These are phyloP conservation scores for Ceratocystiopsis minuta DNA, from an alignment of 2,329 filamentous ascomycete species.

Conservation along the genomic window DNA sequence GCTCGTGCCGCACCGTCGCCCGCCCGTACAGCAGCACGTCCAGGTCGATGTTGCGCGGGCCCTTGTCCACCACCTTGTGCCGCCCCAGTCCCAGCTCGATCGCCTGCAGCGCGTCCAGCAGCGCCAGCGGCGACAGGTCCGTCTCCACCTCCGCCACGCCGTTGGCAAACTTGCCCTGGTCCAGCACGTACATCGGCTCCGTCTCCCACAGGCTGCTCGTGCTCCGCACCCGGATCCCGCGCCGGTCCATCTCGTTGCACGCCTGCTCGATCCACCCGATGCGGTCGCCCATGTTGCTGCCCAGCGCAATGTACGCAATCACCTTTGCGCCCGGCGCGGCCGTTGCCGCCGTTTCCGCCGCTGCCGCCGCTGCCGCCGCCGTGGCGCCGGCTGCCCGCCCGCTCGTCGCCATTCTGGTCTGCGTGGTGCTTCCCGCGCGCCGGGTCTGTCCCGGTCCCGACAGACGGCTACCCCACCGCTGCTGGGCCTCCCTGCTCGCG, in stretches of 20 bases:
- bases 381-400: too few species aligned
- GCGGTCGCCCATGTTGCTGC: constrained; percentile 81
- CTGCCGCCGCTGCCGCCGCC: neutral
- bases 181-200: constrained; percentile 85
- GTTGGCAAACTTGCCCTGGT: constrained; percentile 80
- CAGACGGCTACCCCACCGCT: too few species aligned
- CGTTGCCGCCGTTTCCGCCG: neutral
- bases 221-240: constrained; percentile 53
- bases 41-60: constrained; percentile 83
- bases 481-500: too few species aligned
- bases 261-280: constrained; percentile 72
- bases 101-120: constrained; percentile 65
- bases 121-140: constrained; percentile 49
- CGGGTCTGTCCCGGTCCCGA: too few species aligned
- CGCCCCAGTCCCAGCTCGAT: constrained; percentile 71
- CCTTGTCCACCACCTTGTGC: constrained; percentile 76
- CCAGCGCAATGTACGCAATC: constrained; percentile 67
- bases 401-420: too few species aligned
- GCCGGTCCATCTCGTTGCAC: constrained; percentile 55
- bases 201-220: constrained; percentile 92
- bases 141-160: constrained; percentile 86
- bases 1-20: constrained; percentile 43
- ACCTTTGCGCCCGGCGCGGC: constrained; percentile 10
- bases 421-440: too few species aligned
- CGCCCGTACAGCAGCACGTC: constrained; percentile 77